Percentiles rank a stretch among this genome's conserved stretches.
Evolutionary conservation across 2,329 filamentous ascomycete species (phyloP).

Genomic region (Aspergillus ruber): DNA sequence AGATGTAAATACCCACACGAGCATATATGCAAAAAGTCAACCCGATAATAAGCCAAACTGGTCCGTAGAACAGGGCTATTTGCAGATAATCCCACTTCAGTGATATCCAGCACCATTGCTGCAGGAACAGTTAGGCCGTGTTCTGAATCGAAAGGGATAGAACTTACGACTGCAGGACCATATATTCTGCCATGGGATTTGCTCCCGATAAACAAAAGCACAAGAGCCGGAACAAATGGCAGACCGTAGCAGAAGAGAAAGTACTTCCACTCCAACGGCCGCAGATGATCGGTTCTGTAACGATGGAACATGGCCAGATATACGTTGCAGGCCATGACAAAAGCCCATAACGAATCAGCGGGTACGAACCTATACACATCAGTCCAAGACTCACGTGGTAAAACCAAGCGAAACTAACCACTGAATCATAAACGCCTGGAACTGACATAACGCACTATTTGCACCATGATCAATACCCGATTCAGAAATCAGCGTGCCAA

Average conservation of each 20-base stretch:
- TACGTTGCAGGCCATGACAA: slow-evolving; percentile 74
- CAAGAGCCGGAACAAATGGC: slow-evolving; percentile 59
- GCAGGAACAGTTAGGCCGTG: slow-evolving; percentile 39
- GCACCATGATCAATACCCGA: slow-evolving; percentile 44
- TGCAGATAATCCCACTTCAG: slow-evolving; percentile 61
- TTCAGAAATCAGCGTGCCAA: slow-evolving; percentile 64
- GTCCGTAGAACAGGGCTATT: slow-evolving; percentile 61
- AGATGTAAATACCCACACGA: slow-evolving; percentile 10
- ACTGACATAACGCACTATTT: slow-evolving; percentile 59
- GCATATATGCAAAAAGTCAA: slow-evolving; percentile 15
- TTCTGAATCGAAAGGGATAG: slow-evolving; percentile 35
- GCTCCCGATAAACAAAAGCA: slow-evolving; percentile 56
- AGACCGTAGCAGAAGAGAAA: slow-evolving; percentile 62
- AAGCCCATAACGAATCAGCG: slow-evolving; percentile 64
- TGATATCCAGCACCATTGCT: slow-evolving; percentile 67
- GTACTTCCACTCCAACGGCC: slow-evolving; percentile 62
- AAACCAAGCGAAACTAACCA: slow-evolving; percentile 49
- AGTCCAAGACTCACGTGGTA: neutral
- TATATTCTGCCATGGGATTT: slow-evolving; percentile 52
- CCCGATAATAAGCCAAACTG: slow-evolving; percentile 21
- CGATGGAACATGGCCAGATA: slow-evolving; percentile 69
- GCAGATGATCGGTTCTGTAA: slow-evolving; percentile 57
- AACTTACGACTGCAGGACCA: slow-evolving; percentile 32
- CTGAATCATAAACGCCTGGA: slow-evolving; percentile 70
- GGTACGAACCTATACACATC: slow-evolving; percentile 57